Evolutionary conservation across 1,284 basidiomycete species (phyloP), one percentile per base, ranked within the genome.

Genomic region (Meripilus lineatus): DNA sequence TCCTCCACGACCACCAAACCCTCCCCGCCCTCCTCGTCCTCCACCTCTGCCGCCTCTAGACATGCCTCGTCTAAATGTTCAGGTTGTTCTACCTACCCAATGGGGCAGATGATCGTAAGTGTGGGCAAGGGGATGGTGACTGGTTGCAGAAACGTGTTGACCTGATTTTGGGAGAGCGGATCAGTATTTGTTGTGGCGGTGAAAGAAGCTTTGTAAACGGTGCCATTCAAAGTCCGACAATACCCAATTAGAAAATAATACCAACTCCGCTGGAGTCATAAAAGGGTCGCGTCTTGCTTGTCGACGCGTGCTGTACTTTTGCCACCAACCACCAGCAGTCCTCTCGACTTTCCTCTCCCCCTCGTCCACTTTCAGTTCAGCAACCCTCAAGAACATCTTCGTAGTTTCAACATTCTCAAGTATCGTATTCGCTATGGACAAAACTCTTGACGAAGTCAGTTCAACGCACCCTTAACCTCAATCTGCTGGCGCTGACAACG

Each of bases 381-480:
- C 4, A 32, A 40, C 42, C 23, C 32, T 30, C 30, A 32, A 15
- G 18, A 32, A 41, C 40, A 30, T 32, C 20, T 26, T n/a, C 44
- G 37, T 38, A 18, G 38, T 39, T n/a, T 51, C 40, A 38, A 46
- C 15, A 38, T 43, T 30, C 35, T 39, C 18, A 32, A 5, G 14
- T 4, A 5, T 33, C 28, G 30, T 44, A 23, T 33, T 23, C 38
- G 46, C 32, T 52, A 86, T 88, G 84, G 91, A 94, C 73, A 87
- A 89, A 71, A 79, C 88, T 59, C 89, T 95, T 57, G 92, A 94
- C 66, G 87, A 93, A 58, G 90, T 95, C 49, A 42, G 81, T 62
- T 46, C 44, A 48, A 41, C n/a, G n/a, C n/a, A n/a, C n/a, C n/a
- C n/a, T n/a, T n/a, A n/a, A n/a, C n/a, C n/a, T n/a, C 40, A 42